phyloP scores from a whole-genome alignment of 2,329 filamentous ascomycete species.

The Tolypocladium cylindrosporum region DNA sequence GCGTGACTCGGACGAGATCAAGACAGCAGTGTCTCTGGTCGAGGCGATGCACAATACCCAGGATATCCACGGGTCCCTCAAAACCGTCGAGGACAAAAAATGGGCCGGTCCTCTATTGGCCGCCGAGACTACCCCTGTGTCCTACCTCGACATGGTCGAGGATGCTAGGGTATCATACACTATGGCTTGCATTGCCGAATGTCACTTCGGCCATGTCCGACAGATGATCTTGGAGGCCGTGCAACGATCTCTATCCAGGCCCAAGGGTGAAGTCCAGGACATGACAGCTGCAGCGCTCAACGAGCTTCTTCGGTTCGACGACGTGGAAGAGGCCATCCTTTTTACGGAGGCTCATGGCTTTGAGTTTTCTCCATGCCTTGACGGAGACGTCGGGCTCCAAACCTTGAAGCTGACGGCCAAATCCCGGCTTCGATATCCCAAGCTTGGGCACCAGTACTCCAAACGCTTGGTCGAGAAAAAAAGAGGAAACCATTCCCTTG shows the following conservation, averaged over 20 bases:
- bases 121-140: constrained; percentile 37
- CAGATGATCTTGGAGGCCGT: constrained; percentile 47
- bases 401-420: constrained; percentile 36
- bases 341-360: constrained; percentile 53
- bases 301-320: constrained; percentile 55
- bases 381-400: constrained; percentile 23
- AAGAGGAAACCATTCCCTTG: constrained; percentile 39
- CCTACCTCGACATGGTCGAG: constrained; percentile 52
- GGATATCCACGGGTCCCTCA: constrained; percentile 47
- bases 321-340: constrained; percentile 52
- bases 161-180: constrained; percentile 51
- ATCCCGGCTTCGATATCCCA: constrained; percentile 34
- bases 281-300: constrained; percentile 48
- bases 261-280: constrained; percentile 47
- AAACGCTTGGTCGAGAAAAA: constrained; percentile 49
- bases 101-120: constrained; percentile 34
- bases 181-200: constrained; percentile 60
- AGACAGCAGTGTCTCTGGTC: constrained; percentile 50
- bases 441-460: constrained; percentile 47
- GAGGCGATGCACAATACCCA: constrained; percentile 50
- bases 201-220: constrained; percentile 54
- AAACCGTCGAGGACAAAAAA: constrained; percentile 25
- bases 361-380: constrained; percentile 31
- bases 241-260: constrained; percentile 43
- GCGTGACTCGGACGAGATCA: constrained; percentile 45